Percentiles rank a stretch among this genome's conserved stretches.
Conservation (phyloP, 2,329 filamentous ascomycete species). For the Venturia pyrina region DNA sequence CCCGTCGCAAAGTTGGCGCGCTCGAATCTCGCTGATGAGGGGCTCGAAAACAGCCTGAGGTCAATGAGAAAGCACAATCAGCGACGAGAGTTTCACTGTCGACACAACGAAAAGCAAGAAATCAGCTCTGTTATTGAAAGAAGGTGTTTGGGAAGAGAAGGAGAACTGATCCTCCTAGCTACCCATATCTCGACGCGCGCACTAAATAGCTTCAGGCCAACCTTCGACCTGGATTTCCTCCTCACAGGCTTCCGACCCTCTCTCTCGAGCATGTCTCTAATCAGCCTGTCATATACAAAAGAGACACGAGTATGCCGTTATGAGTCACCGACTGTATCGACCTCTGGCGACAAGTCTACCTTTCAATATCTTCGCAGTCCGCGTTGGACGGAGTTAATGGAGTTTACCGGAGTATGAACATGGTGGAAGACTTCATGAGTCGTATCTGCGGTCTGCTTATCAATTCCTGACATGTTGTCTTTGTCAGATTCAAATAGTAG, state of each 20-base stretch:
- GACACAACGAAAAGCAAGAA: background rate
- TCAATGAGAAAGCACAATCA: background rate
- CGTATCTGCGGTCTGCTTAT: background rate
- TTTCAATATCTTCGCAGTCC: background rate
- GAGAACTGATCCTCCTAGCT: too few species aligned
- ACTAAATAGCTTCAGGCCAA: slow-evolving; percentile 3
- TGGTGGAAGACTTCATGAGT: background rate
- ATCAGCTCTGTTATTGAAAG: background rate
- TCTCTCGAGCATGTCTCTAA: background rate
- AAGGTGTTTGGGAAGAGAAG: background rate
- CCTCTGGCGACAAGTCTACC: background rate
- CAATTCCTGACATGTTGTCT: background rate
- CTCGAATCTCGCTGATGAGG: background rate
- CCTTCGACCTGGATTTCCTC: background rate
- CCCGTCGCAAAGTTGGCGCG: background rate
- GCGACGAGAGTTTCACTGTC: background rate
- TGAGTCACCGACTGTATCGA: background rate
- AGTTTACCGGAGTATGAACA: background rate
- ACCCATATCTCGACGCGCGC: background rate
- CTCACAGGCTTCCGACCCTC: too few species aligned
- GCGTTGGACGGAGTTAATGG: background rate
- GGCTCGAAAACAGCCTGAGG: background rate
- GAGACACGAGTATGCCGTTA: background rate
- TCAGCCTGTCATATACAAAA: background rate
- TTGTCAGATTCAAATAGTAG: too few species aligned